Conservation (phyloP, 169 alveolate species). For the Theileria orientalis region DNA sequence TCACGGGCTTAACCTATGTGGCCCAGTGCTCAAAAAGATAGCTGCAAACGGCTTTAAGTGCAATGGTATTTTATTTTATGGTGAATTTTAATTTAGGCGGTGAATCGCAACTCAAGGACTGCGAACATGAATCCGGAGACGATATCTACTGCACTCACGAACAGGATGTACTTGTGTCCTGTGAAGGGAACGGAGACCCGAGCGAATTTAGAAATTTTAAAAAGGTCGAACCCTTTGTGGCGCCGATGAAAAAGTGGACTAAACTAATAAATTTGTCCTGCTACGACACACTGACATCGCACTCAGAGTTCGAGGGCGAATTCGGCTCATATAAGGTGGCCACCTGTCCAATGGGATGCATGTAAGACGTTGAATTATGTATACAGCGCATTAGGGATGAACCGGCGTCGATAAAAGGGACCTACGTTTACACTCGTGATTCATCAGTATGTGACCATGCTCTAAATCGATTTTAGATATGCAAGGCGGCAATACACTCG, state of each 20-base stretch:
- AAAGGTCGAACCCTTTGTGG: conserved; percentile 52
- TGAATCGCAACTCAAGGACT: conserved; percentile 42
- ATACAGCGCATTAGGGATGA: conserved; percentile 19
- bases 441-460: conserved; percentile 64
- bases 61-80: conserved; percentile 55
- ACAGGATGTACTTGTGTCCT: conserved; percentile 72
- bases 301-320: conserved; percentile 59
- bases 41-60: conserved; percentile 81
- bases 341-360: conserved; percentile 62
- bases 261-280: conserved; percentile 69
- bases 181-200: conserved; percentile 72
- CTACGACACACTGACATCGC: conserved; percentile 68
- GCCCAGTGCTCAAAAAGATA: conserved; percentile 77
- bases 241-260: conserved; percentile 64
- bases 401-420: conserved; percentile 77
- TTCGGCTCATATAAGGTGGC: conserved; percentile 63
- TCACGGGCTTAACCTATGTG: conserved; percentile 84
- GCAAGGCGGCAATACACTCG: conserved; percentile 90
- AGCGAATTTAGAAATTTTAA: conserved; percentile 53
- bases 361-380: conserved; percentile 8
- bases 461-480: conserved; percentile 56
- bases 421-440: conserved; percentile 84
- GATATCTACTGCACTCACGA: conserved; percentile 71
- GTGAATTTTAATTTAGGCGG: conserved; percentile 15
- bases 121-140: conserved; percentile 55